These are phyloP conservation scores for Stephanodiscus minutulus DNA, from an alignment of 108 stramenopile genomes.

Conservation along the genomic window DNA sequence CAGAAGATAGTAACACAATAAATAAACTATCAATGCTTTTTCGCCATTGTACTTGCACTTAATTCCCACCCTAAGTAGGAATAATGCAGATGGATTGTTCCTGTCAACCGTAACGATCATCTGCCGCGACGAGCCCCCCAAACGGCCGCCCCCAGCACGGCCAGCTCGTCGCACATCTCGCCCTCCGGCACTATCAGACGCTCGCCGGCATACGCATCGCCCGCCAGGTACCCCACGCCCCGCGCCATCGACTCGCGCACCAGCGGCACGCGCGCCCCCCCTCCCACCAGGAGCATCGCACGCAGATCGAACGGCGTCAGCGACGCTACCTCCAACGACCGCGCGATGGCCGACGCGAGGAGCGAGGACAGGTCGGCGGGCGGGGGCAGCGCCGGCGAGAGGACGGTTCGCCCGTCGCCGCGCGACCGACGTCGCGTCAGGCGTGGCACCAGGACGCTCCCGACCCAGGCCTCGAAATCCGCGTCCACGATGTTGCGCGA, in stretches of 20 bases:
- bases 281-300: slow-evolving; percentile 75
- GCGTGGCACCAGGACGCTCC: slow-evolving; percentile 31
- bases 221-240: slow-evolving; percentile 29
- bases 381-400: slow-evolving; percentile 64
- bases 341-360: slow-evolving; percentile 60
- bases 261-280: slow-evolving; percentile 56
- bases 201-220: slow-evolving; percentile 21
- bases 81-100: too few relatives aligned
- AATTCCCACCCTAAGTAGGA: too few relatives aligned
- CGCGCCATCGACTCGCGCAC: slow-evolving; percentile 45
- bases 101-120: too few relatives aligned
- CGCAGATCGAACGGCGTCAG: slow-evolving; percentile 47
- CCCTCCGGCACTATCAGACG: slow-evolving; percentile 39
- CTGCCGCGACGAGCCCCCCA: slow-evolving; percentile 26
- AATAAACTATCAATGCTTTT: too few relatives aligned
- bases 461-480: slow-evolving; percentile 46
- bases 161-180: slow-evolving; percentile 45
- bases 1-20: too few relatives aligned
- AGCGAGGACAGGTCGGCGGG: slow-evolving; percentile 58
- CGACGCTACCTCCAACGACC: slow-evolving; percentile 57
- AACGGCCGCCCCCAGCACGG: slow-evolving; percentile 38
- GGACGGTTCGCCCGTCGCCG: not conserved
- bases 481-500: slow-evolving; percentile 69
- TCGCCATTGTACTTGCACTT: too few relatives aligned
- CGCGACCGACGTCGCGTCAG: slow-evolving; percentile 6